Evolutionary conservation across 2,329 filamentous ascomycete species (phyloP), one percentile per base, ranked within the genome.

Genomic region (Exophiala sideris): DNA sequence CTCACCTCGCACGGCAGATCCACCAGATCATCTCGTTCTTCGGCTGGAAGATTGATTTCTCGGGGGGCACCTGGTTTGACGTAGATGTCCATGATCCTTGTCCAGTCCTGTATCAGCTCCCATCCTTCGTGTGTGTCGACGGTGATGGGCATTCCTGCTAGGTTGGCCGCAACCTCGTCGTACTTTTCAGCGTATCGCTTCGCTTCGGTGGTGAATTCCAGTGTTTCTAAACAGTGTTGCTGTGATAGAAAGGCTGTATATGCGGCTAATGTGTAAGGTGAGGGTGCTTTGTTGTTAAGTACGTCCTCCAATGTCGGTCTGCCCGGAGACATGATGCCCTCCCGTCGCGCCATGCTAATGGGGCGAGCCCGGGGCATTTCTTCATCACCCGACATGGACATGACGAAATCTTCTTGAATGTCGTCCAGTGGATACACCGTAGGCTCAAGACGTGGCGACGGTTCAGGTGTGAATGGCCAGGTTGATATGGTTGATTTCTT

Each of bases 201-300:
- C 18, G 92, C 88, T 69, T 96, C 94, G 79, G 96, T 87, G 38
- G 91, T 96, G 71, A 99, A 99, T 68, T 97, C 94, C 36, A 99
- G 78, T 1, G 91, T 96, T 72, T 99, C 94, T 61, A 97, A 77
- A 68, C 94, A 99, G 72, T 97, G 92, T 66, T 97, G 97, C 67
- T 95, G 91, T 1, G 92, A 96, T 3, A 97, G 80, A 67, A 95
- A 97, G 52, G 91, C 91, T 84, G 94, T 97, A 72, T 97, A 97
- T 32, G 92, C 92, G 56, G 84, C 86, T 7, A 96, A 78, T 0
- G 91, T 96, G 81, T 90, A 97, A 62, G 94, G 94, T 38, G 90
- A 85, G 7, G 89, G 85, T 34, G 94, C 89, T 41, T 82, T 83
- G 73, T 96, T 94, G 61, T 88, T 82, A 41, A 99, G 81, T 24